Base-by-base conservation (phyloP, 2,329 filamentous ascomycete genomes). In the Amesomyces nigricolor region DNA sequence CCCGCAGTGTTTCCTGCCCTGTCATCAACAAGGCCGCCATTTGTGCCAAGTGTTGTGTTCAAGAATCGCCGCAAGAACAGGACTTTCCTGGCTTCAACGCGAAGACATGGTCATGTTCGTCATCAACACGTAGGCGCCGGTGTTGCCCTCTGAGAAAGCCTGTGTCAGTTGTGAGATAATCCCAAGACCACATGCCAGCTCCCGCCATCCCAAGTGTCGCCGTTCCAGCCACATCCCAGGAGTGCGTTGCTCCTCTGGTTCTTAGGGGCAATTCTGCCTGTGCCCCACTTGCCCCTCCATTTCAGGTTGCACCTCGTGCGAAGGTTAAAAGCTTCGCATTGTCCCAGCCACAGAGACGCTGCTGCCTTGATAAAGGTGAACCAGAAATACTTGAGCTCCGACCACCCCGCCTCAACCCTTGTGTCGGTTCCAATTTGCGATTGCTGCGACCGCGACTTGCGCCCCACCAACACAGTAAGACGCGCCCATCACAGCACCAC, bases 371-470 rank as follows among this genome's bases (percentile, higher is more conserved):
- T 57, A 55, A 55, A 16, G 7, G 26, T 35, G 19, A 43, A 17
- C 16, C 10, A 16, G 45, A 30, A 49, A 38, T 54, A 59, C 58
- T 58, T 59, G 58, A 58, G 54, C 55, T 51, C 56, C 54, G 53
- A 56, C 59, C 61, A 57, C 59, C 59, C 58, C 57, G 47, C 58
- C 54, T 51, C 49, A 42, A 58, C 48, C 54, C 43, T 56, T 46
- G 53, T 53, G 40, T 37, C 46, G 40, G 37, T 53, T 22, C 19
- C 14, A 40, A 30, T 37, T 53, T 55, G 40, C 30, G 16, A 49
- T 26, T 26, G 22, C 6, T 35, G 32, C 32, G 32, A 35, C 14
- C 42, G 46, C 39, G 47, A 51, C 30, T 38, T 35, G 37, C 17
- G 47, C 59, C 56, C 57, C 58, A 61, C 40, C 32, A 48, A 39